Percentiles rank a stretch among this genome's conserved stretches.
These are phyloP conservation scores for Pestalotiopsis sp. DNA, from an alignment of 2,329 filamentous ascomycete species.

Conservation along the genomic window DNA sequence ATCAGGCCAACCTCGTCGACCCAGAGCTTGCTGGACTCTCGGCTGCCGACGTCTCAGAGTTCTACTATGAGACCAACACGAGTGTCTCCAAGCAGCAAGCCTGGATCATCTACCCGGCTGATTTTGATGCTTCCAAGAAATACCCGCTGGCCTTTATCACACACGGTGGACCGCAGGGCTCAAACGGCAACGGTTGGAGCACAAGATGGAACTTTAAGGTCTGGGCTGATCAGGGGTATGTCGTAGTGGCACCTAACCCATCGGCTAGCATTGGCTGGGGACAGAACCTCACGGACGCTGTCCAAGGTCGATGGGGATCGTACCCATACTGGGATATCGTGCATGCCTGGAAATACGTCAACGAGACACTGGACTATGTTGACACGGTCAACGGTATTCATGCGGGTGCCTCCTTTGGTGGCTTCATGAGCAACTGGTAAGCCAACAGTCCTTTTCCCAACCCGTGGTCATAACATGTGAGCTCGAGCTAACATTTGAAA, in stretches of 20 bases:
- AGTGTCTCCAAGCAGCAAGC: constrained; percentile 32
- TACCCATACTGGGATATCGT: constrained; percentile 56
- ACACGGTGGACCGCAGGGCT: constrained; percentile 55
- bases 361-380: constrained; percentile 50
- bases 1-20: constrained; percentile 36
- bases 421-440: constrained; percentile 56
- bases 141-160: constrained; percentile 57
- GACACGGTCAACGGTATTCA: constrained; percentile 52
- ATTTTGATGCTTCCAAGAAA: constrained; percentile 38
- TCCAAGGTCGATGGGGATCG: constrained; percentile 52
- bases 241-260: constrained; percentile 56
- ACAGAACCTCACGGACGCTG: constrained; percentile 53
- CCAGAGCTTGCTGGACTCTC: constrained; percentile 32
- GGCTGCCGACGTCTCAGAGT: constrained; percentile 34
- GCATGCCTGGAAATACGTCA: constrained; percentile 54
- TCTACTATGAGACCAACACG: constrained; percentile 35
- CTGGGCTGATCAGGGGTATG: constrained; percentile 58
- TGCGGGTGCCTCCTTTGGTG: constrained; percentile 55
- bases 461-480: neutral
- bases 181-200: constrained; percentile 53
- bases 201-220: constrained; percentile 56
- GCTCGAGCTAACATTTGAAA: constrained; percentile 15
- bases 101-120: constrained; percentile 34
- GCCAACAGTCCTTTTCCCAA: neutral
- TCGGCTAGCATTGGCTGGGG: constrained; percentile 56